Conservation (phyloP, 1,284 basidiomycete genomes). For the Microbotryomycetes sp. region DNA sequence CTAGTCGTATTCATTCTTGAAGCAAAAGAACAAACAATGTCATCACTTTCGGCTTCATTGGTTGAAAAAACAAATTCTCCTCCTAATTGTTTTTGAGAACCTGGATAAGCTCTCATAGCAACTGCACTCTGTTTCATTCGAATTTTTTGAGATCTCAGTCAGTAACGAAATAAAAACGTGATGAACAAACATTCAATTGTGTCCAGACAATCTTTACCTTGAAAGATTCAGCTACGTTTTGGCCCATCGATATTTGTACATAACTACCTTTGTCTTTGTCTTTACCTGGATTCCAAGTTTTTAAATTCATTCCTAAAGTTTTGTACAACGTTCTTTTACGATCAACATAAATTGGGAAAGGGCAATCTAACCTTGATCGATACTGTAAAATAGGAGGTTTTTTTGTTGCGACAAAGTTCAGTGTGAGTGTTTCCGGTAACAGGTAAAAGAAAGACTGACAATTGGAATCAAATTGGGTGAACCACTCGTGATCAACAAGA, state of each 20-base stretch:
- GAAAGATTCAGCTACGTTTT: conserved; percentile 18
- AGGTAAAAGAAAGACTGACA: neutral
- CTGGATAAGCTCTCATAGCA: conserved; percentile 24
- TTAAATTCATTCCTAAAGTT: conserved; percentile 28
- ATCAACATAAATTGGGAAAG: conserved; percentile 30
- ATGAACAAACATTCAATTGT: no score
- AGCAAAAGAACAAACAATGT: conserved; percentile 21
- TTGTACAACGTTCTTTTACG: conserved; percentile 21
- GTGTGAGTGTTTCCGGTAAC: no score
- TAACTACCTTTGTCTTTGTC: conserved; percentile 28
- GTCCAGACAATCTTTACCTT: conserved; percentile 6
- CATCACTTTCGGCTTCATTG: conserved; percentile 2
- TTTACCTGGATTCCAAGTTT: conserved; percentile 20
- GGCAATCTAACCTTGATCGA: conserved; percentile 15
- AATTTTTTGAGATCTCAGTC: neutral
- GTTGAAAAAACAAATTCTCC: conserved; percentile 32
- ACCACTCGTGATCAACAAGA: conserved; percentile 28
- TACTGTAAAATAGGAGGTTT: no score
- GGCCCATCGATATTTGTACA: neutral
- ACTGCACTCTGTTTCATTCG: conserved; percentile 7
- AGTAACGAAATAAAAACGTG: no score
- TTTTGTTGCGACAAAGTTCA: neutral
- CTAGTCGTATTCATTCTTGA: conserved; percentile 29
- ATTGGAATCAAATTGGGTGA: conserved; percentile 22
- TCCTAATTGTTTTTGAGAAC: conserved; percentile 27